phyloP scores from a whole-genome alignment of 768 basidiomycete species.

The Vishniacozyma victoriae region DNA sequence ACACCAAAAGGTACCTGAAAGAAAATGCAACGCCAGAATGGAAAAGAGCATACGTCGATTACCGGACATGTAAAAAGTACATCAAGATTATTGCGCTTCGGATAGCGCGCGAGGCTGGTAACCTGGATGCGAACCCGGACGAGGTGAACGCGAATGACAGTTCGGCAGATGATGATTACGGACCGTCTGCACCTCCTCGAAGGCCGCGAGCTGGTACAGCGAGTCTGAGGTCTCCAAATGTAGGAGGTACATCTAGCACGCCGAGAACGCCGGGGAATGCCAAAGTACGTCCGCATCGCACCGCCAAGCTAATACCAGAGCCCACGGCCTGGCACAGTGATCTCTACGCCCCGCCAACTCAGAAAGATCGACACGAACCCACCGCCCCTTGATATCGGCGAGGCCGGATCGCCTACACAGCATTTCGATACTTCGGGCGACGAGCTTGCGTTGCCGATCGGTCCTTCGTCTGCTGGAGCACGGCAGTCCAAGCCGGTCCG shows the following conservation, averaged over 20 bases:
- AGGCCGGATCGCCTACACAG: slow-evolving; percentile 46
- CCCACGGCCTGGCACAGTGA: no score
- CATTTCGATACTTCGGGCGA: no score
- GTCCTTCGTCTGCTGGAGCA: no score
- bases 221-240: slow-evolving; percentile 2
- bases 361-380: slow-evolving; percentile 1
- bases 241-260: slow-evolving; percentile 1
- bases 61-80: slow-evolving; percentile 43
- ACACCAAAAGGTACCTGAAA: slow-evolving; percentile 28
- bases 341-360: slow-evolving; percentile 14
- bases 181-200: slow-evolving; percentile 29
- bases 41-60: slow-evolving; percentile 48
- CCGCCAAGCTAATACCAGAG: no score
- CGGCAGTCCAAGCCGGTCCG: no score
- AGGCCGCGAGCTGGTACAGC: slow-evolving; percentile 4
- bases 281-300: no score
- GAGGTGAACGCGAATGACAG: slow-evolving; percentile 51
- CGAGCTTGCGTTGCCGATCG: no score
- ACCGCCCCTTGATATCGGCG: slow-evolving; percentile 29
- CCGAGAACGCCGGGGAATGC: neutral
- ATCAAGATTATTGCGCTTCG: slow-evolving; percentile 43
- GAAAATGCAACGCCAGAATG: slow-evolving; percentile 46
- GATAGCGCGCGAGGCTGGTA: no score
- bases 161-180: slow-evolving; percentile 58
- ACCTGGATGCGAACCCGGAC: neutral